These are phyloP conservation scores for Oemleria cerasiformis DNA, from an alignment of 306 rosid species.

Conservation along the genomic window DNA sequence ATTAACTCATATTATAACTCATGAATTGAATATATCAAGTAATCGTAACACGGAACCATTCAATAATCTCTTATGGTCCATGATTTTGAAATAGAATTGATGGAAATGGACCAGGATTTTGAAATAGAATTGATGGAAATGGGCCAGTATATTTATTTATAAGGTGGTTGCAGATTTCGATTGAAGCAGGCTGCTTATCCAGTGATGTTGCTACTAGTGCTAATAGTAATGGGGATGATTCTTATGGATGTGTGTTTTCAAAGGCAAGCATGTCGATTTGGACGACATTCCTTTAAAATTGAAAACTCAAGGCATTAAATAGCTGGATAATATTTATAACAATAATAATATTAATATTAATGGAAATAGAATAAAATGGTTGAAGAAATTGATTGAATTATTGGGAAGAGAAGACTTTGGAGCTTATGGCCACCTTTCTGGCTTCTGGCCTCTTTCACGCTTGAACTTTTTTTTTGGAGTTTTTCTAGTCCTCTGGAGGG, in stretches of 20 bases:
- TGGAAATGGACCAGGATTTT: constrained; percentile 19
- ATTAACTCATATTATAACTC: no score
- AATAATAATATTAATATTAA: background rate
- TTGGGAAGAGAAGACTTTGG: constrained; percentile 6
- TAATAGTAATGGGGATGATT: background rate
- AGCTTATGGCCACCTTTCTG: constrained; percentile 19
- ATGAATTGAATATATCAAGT: no score
- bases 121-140: background rate
- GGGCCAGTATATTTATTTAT: constrained; percentile 39
- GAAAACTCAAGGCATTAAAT: constrained; percentile 21
- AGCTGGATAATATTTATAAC: constrained; percentile 10
- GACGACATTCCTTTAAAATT: constrained; percentile 44
- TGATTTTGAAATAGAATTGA: background rate
- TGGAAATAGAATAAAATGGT: background rate
- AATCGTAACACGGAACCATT: no score
- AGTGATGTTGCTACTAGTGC: background rate
- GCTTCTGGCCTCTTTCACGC: background rate
- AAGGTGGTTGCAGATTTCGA: constrained; percentile 38
- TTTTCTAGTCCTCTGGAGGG: constrained; percentile 3
- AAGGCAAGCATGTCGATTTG: constrained; percentile 31
- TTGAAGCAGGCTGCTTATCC: constrained; percentile 17
- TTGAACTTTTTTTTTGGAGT: background rate
- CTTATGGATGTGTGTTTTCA: constrained; percentile 10
- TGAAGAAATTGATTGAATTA: background rate
- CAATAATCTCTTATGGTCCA: background rate